Evolutionary conservation across 2,329 filamentous ascomycete genomes (phyloP), one percentile per base, ranked within the genome.

Genomic region (Alternaria arbusti): DNA sequence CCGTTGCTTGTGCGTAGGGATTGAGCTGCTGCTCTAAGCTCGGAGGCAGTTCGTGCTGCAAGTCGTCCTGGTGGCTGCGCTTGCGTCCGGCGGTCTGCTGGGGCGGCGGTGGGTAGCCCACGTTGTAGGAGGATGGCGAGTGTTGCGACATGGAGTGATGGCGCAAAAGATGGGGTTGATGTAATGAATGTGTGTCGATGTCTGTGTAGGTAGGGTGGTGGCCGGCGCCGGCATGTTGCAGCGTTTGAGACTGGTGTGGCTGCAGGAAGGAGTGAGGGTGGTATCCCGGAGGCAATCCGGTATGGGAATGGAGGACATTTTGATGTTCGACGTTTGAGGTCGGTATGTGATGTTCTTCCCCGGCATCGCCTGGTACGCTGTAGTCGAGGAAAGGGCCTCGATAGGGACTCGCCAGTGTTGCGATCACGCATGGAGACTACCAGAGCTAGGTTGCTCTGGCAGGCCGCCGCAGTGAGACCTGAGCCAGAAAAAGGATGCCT

Each of bases 341-440:
- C 68, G 75, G 78, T 73, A 78, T 76, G 61, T 79, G 72, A 68
- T 73, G 71, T 72, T 80, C 78, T 74, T 81, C 79, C 75, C 78
- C 79, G 74, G 80, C 73, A 72, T 82, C 78, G 72, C 78, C 80
- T 78, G 78, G 78, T 72, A 79, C 77, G 79, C 67, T 76, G 74
- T 83, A 83, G 78, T 82, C 80, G 79, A 83, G 82, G 77, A 78
- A 79, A 71, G 79, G 81, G 74, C 81, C 81, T 78, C 82, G 79
- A 78, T 81, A 77, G 75, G 77, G 73, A 77, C 82, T 81, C 81
- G 82, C 82, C 82, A 84, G 82, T 77, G 77, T 83, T 82, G 82
- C 82, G 76, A 82, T 77, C 81, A 79, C 80, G 81, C 81, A 82
- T 83, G 78, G 79, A 82, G 81, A 81, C 82, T 83, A 82, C 82